Evolutionary conservation across 371 early-diverging fungal genomes (phyloP).

Genomic region (Mortierella polycephala): DNA sequence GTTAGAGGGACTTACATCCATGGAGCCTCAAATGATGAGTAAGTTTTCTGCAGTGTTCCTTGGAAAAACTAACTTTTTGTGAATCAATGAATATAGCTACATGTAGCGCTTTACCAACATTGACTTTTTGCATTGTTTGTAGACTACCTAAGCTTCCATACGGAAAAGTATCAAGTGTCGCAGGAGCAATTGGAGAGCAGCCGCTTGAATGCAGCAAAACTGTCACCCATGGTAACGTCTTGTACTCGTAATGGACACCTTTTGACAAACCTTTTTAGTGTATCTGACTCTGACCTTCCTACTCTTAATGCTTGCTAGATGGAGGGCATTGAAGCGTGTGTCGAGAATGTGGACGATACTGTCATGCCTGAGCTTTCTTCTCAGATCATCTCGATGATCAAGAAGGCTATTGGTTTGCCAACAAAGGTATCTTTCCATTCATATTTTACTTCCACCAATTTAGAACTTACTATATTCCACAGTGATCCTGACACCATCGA

Average conservation of each 20-base stretch:
- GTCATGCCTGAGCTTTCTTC: slow-evolving; percentile 75
- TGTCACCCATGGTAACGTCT: slow-evolving; percentile 74
- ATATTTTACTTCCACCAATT: slow-evolving; percentile 29
- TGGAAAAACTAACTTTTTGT: neutral
- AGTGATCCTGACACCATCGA: neutral
- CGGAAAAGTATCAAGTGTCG: slow-evolving; percentile 87
- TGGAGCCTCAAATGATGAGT: slow-evolving; percentile 79
- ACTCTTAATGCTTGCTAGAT: slow-evolving; percentile 52
- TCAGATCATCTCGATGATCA: slow-evolving; percentile 74
- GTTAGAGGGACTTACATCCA: slow-evolving; percentile 81
- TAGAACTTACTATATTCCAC: too few relatives aligned
- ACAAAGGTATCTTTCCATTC: slow-evolving; percentile 74
- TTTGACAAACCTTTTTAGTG: neutral
- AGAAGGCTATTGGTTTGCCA: slow-evolving; percentile 89
- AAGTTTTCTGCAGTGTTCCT: slow-evolving; percentile 46
- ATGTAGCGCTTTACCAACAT: too few relatives aligned
- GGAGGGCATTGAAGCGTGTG: slow-evolving; percentile 83
- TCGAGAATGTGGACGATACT: slow-evolving; percentile 79
- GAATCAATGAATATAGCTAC: too few relatives aligned
- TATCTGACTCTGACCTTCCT: neutral
- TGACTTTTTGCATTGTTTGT: slow-evolving; percentile 36
- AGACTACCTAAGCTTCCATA: slow-evolving; percentile 92
- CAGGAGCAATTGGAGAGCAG: slow-evolving; percentile 86
- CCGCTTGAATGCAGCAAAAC: slow-evolving; percentile 75
- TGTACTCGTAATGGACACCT: neutral